Conservation (phyloP, 768 basidiomycete genomes). For the Naganishia friedmannii region DNA sequence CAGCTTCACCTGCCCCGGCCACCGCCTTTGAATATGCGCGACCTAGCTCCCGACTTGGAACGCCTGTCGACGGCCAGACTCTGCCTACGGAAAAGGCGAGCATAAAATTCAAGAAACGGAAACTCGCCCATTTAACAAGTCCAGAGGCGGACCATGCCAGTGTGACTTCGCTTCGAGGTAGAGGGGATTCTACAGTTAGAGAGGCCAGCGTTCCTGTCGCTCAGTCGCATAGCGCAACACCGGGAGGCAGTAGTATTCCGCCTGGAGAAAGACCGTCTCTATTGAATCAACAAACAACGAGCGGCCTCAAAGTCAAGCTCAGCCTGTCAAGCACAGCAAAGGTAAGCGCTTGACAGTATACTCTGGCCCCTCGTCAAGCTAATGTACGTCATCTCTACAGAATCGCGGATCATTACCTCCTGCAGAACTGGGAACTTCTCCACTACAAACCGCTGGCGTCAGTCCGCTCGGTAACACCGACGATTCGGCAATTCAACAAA, state of each 20-base stretch:
- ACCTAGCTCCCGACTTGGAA: background rate
- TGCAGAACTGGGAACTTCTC: background rate
- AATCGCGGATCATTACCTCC: background rate
- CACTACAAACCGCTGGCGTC: background rate
- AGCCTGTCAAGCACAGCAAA: conserved; percentile 2
- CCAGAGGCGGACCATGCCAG: conserved; percentile 3
- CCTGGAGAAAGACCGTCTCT: background rate
- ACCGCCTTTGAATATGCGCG: background rate
- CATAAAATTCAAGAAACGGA: conserved; percentile 30
- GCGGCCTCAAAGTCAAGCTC: conserved; percentile 1
- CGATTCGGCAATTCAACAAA: conserved; percentile 28
- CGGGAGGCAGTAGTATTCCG: too few relatives aligned
- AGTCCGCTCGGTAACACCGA: background rate
- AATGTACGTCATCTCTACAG: background rate
- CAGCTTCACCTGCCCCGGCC: conserved; percentile 28
- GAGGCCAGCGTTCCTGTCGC: background rate
- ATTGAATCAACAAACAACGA: background rate
- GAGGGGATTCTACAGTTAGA: background rate
- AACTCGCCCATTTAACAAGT: conserved; percentile 18
- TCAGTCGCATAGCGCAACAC: background rate
- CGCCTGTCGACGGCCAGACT: conserved; percentile 6
- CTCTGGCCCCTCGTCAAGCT: background rate
- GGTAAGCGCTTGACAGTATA: background rate
- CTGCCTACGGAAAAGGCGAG: background rate
- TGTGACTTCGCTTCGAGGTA: conserved; percentile 2